Evolutionary conservation across 352 stramenopile genomes (phyloP), one percentile per base, ranked within the genome.

Genomic region (Phytophthora sansomeana): DNA sequence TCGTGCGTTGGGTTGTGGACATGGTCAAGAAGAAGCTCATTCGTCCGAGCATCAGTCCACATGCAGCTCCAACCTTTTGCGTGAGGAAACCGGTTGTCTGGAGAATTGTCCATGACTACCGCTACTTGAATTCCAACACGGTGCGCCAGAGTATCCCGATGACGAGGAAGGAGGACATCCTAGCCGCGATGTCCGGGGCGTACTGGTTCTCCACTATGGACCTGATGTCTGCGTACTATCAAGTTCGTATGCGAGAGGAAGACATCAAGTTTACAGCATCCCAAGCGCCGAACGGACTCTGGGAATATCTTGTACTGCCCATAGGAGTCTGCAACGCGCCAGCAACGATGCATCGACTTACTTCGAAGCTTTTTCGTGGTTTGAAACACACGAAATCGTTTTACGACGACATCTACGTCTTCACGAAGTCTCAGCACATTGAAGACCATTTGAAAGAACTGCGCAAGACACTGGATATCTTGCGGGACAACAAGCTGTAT

Each of bases 61-160:
- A 61, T 7, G 54, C 54, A 1, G 41, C 54, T 0, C 54, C 13
- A 46, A 52, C 54, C 11, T 61, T 78, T 35, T 72, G 53, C 32
- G 55, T 78, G 0, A 28, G 39, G 17, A 73, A 73, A 30, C 26
- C 58, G n/a, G 46, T 59, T 17, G 49, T 55, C 1, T 70, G 63
- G 63, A 16, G 63, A 11, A 74, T 77, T 41, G 41, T 74, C 24
- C 68, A 77, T 29, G 68, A 61, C n/a, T 73, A 47, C 29, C 51
- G 60, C 4, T 54, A 44, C 24, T 42, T 69, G 21, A 38, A 41
- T 35, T 35, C 19, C 9, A 56, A 56, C 48, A 57, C 39, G 6
- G 36, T 66, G 7, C 33, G 38, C 9, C 32, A 56, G 13, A 43
- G 48, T 43, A 62, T 62, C 19, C 44, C 63, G 33, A 69, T 69